Conservation (phyloP, 352 stramenopile species). For the Saprolegnia parasitica region DNA sequence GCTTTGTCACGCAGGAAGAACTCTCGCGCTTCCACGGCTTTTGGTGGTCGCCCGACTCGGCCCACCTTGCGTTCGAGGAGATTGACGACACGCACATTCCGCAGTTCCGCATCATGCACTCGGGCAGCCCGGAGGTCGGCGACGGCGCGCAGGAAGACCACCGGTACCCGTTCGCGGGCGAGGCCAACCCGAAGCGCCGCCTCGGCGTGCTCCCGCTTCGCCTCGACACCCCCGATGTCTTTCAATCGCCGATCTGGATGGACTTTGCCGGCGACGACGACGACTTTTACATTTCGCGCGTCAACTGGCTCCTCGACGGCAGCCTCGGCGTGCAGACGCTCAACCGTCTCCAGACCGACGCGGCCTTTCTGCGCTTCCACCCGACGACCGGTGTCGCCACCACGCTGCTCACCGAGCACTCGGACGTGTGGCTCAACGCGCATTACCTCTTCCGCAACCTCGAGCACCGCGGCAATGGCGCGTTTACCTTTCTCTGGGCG, state of each 20-base stretch:
- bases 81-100: conserved; percentile 93
- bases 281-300: conserved; percentile 90
- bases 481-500: conserved; percentile 94
- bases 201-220: conserved; percentile 64
- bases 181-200: conserved; percentile 84
- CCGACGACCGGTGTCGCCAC: conserved; percentile 48
- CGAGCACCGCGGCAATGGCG: conserved; percentile 61
- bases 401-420: conserved; percentile 86
- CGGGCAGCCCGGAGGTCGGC: conserved; percentile 66
- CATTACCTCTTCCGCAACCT: conserved; percentile 91
- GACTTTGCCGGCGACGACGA: conserved; percentile 54
- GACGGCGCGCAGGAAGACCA: conserved; percentile 67
- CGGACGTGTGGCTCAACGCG: conserved; percentile 93
- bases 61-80: conserved; percentile 83
- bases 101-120: conserved; percentile 94
- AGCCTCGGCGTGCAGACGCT: conserved; percentile 86
- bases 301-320: conserved; percentile 93
- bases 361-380: conserved; percentile 78
- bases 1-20: conserved; percentile 97
- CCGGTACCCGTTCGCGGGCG: conserved; percentile 92
- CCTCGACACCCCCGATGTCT: not conserved
- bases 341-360: conserved; percentile 76
- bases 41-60: conserved; percentile 92
- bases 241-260: conserved; percentile 63
- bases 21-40: conserved; percentile 95